Evolutionary conservation across 345 rosid genomes (phyloP).

Genomic region (Noccaea bulbosa): DNA sequence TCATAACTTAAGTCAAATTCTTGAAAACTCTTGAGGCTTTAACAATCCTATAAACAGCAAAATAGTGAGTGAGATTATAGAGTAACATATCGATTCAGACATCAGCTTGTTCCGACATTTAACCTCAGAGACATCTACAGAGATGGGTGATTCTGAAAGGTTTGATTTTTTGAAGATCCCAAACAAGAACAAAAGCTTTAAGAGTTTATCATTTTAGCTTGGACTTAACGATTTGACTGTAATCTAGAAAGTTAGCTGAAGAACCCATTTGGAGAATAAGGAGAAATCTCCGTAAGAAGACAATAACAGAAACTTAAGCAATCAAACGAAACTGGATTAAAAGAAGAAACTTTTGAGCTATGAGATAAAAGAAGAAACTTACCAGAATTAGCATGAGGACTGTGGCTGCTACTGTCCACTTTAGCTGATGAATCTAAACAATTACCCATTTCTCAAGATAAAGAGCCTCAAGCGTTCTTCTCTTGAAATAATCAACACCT

Average conservation of each 20-base stretch:
- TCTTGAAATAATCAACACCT: conserved; percentile 2
- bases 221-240: background rate
- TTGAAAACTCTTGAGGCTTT: background rate
- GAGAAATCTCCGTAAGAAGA: background rate
- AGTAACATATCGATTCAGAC: background rate
- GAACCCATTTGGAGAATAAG: background rate
- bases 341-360: conserved; percentile 8
- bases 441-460: conserved; percentile 63
- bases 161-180: conserved; percentile 13
- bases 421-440: conserved; percentile 70
- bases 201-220: background rate
- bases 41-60: conserved; percentile 1
- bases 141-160: conserved; percentile 37
- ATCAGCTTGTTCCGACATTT: background rate
- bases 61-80: background rate
- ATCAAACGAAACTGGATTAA: background rate
- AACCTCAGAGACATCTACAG: background rate
- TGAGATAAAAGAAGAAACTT: conserved; percentile 12
- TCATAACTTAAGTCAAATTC: background rate
- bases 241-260: background rate
- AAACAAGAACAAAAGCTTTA: conserved; percentile 9
- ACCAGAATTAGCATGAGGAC: conserved; percentile 66
- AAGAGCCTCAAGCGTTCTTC: background rate
- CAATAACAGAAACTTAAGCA: conserved; percentile 17
- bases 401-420: conserved; percentile 59